These are phyloP conservation scores for Pelargonium cotyledonis DNA, from an alignment of 441 rosid species.

Conservation along the genomic window DNA sequence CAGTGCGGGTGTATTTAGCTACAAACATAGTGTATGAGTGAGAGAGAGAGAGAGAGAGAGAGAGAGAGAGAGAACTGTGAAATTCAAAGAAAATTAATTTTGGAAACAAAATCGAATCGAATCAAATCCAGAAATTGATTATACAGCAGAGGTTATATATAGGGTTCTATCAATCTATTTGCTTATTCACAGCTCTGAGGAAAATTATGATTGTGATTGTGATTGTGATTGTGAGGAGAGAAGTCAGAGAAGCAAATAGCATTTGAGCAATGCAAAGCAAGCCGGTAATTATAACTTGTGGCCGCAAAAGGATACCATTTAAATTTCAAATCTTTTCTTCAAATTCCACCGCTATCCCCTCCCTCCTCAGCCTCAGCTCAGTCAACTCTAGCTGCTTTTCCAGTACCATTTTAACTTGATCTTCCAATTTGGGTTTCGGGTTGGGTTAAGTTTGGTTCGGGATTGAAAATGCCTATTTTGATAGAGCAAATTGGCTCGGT, in stretches of 20 bases:
- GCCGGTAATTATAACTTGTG: background rate
- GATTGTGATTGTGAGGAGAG: background rate
- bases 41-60: too few species aligned
- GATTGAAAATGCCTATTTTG: background rate
- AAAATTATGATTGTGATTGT: background rate
- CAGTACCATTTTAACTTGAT: too few species aligned
- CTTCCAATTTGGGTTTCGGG: too few species aligned
- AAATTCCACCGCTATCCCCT: slow-evolving; percentile 51
- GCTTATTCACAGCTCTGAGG: too few species aligned
- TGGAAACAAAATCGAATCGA: slow-evolving; percentile 6
- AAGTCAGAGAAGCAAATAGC: background rate
- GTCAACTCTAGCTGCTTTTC: too few species aligned
- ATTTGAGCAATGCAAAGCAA: background rate
- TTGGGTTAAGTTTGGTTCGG: background rate
- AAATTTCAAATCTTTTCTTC: slow-evolving; percentile 42
- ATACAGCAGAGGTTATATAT: background rate
- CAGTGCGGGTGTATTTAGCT: background rate
- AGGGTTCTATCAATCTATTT: background rate
- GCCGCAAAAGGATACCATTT: slow-evolving; percentile 14
- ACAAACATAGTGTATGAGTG: background rate
- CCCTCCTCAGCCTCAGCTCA: slow-evolving; percentile 6
- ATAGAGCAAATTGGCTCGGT: too few species aligned
- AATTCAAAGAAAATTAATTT: background rate
- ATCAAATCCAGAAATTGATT: slow-evolving; percentile 1
- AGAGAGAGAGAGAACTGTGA: background rate